These are phyloP conservation scores for Neonectria punicea DNA, from an alignment of 2,329 filamentous ascomycete species.

Conservation along the genomic window DNA sequence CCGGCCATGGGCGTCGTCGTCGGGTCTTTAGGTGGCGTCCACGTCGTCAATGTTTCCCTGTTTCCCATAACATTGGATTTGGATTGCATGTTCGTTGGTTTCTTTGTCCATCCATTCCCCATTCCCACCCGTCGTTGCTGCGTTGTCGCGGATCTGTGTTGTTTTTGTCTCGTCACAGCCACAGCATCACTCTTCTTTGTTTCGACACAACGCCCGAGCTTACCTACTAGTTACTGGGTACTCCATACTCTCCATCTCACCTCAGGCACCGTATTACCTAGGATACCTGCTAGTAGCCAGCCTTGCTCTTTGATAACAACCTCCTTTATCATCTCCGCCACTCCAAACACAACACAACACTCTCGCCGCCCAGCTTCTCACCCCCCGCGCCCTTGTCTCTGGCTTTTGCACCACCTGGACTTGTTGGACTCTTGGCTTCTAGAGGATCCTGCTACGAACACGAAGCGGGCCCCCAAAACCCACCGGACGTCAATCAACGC, in stretches of 20 bases:
- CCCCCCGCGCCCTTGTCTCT: not conserved
- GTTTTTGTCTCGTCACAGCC: slow-evolving; percentile 4
- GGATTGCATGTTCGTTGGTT: slow-evolving; percentile 1
- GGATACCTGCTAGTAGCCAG: not conserved
- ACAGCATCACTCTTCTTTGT: not conserved
- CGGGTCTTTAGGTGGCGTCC: slow-evolving; percentile 1
- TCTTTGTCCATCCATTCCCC: not conserved
- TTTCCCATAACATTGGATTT: slow-evolving; percentile 16
- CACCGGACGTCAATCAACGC: slow-evolving; percentile 24
- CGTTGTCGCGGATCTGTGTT: slow-evolving; percentile 6
- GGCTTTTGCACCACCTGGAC: not conserved
- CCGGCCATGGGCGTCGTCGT: slow-evolving; percentile 8
- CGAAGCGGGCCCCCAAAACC: slow-evolving; percentile 13
- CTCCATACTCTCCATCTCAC: not conserved
- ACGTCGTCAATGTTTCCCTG: slow-evolving; percentile 9
- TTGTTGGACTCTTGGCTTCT: not conserved
- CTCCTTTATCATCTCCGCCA: slow-evolving; percentile 1
- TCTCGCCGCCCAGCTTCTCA: not conserved
- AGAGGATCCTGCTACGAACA: not conserved
- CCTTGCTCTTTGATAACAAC: not conserved
- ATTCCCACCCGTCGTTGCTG: not conserved
- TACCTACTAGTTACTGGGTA: not conserved
- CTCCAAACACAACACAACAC: not conserved
- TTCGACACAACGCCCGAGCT: not conserved
- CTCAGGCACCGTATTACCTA: not conserved